These are phyloP conservation scores for Podaxis mareebaensis DNA, from an alignment of 768 basidiomycete species.

Conservation along the genomic window DNA sequence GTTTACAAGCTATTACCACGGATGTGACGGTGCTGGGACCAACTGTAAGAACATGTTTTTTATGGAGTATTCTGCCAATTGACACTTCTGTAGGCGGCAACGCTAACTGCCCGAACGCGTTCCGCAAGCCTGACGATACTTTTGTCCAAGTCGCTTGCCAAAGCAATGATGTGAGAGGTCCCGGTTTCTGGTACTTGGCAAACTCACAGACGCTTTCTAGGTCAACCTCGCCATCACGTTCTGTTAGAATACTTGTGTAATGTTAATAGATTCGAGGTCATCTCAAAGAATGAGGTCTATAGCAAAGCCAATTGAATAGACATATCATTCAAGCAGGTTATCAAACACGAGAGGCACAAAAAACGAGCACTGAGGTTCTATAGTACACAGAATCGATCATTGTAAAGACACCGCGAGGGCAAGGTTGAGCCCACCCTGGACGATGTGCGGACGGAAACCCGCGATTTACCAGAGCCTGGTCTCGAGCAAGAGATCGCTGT, in stretches of 20 bases:
- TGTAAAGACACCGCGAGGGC: background rate
- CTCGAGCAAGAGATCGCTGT: constrained; percentile 82
- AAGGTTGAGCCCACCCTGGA: background rate
- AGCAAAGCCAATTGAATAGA: background rate
- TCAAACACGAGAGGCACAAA: background rate
- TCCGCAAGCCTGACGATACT: constrained; percentile 35
- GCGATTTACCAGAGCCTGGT: constrained; percentile 80
- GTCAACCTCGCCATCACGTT: constrained; percentile 38
- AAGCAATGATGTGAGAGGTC: constrained; percentile 31
- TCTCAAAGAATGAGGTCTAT: background rate
- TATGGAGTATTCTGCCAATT: background rate
- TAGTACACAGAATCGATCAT: background rate
- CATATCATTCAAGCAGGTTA: background rate
- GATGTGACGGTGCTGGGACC: constrained; percentile 43
- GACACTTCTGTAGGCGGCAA: constrained; percentile 29
- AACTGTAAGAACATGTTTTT: constrained; percentile 34
- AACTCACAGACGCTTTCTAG: constrained; percentile 19
- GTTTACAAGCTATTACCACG: constrained; percentile 38
- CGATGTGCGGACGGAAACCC: background rate
- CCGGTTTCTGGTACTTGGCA: background rate
- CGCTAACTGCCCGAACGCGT: constrained; percentile 36
- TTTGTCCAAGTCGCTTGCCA: constrained; percentile 40
- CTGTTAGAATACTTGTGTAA: constrained; percentile 21
- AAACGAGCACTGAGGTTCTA: background rate
- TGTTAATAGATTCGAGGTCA: background rate